Percentiles rank a stretch among this genome's conserved stretches.
Evolutionary conservation across 2,329 filamentous ascomycete species (phyloP).

Genomic region (Claviceps sp.): DNA sequence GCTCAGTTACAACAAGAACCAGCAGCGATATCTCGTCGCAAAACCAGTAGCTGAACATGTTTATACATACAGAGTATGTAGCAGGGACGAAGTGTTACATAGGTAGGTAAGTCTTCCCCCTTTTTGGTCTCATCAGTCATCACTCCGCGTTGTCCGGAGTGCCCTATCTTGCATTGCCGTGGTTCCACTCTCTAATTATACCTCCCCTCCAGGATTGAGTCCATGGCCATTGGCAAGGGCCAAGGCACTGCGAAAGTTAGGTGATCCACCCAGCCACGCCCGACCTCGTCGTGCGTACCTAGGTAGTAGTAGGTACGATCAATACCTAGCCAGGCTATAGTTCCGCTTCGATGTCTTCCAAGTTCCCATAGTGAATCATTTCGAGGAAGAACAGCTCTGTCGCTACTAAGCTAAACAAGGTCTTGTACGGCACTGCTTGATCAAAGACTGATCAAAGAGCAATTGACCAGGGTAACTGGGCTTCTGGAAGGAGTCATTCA

Average conservation of each 20-base stretch:
- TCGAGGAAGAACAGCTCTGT: too few relatives aligned
- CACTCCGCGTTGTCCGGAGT: constrained; percentile 8
- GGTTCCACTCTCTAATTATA: neutral
- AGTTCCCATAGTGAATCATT: too few relatives aligned
- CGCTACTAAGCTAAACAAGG: too few relatives aligned
- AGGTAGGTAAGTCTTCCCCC: neutral
- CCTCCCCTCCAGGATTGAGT: neutral
- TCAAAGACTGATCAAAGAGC: too few relatives aligned
- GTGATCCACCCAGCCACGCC: neutral
- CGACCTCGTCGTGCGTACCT: neutral
- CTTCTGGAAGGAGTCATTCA: too few relatives aligned
- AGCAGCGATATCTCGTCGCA: neutral
- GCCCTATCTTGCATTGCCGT: neutral
- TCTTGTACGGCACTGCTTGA: too few relatives aligned
- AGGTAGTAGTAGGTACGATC: neutral
- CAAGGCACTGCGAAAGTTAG: neutral
- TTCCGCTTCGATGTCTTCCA: constrained; percentile 11
- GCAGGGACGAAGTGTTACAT: neutral
- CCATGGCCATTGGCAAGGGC: neutral
- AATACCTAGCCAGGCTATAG: constrained; percentile 18
- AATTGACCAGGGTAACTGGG: too few relatives aligned
- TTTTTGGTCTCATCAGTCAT: constrained; percentile 3
- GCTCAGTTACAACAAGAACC: neutral
- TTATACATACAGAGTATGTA: neutral
- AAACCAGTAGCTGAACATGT: neutral